A percentile compares a stretch with the other conserved stretches of the same genome.
Conservation (phyloP, 768 basidiomycete species). For the Suillus luteus region DNA sequence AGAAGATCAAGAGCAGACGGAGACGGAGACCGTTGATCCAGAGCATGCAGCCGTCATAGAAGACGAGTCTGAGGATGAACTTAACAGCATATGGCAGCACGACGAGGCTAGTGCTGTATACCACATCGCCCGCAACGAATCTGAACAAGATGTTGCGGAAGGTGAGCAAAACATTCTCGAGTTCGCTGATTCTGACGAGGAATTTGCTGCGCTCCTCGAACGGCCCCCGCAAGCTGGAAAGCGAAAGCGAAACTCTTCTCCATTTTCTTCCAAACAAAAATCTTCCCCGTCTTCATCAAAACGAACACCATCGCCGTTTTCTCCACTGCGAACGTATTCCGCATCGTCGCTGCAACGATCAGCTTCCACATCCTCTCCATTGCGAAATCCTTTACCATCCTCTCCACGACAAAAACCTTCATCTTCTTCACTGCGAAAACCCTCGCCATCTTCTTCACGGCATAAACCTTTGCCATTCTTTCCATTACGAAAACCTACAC, state of each 20-base stretch:
- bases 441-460: neutral
- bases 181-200: conserved; percentile 27
- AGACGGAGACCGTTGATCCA: conserved; percentile 11
- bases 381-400: conserved; percentile 13
- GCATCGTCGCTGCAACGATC: neutral
- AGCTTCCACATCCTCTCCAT: neutral
- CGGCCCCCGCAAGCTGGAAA: conserved; percentile 20
- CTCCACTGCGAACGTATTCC: neutral
- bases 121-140: conserved; percentile 23
- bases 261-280: neutral
- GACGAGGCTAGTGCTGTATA: conserved; percentile 46
- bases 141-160: conserved; percentile 19
- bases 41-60: conserved; percentile 16
- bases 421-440: neutral
- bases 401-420: neutral
- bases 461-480: conserved; percentile 16
- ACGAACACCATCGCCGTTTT: conserved; percentile 15
- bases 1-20: conserved; percentile 14
- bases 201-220: conserved; percentile 30
- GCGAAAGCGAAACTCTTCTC: conserved; percentile 24
- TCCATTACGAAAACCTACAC: neutral
- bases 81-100: conserved; percentile 39
- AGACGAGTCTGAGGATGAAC: conserved; percentile 51
- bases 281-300: neutral
- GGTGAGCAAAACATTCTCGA: conserved; percentile 29